Evolutionary conservation across 768 basidiomycete species (phyloP).

Genomic region (Erythrobasidium yunnanense): DNA sequence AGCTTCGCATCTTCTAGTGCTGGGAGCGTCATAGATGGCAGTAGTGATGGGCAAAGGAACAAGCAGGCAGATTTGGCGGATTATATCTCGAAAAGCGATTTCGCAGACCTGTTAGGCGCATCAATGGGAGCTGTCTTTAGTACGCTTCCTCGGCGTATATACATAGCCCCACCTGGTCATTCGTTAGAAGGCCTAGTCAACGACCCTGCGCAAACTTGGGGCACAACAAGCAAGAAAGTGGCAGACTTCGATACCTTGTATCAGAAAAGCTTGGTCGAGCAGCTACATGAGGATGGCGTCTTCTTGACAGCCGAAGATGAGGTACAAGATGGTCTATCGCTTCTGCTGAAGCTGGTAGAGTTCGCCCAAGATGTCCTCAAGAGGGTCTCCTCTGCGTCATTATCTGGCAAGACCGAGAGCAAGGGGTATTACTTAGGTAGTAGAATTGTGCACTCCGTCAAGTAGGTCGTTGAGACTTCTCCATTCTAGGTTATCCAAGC

Average conservation of each 20-base stretch:
- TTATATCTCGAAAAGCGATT: constrained; percentile 95
- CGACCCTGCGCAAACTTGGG: no score
- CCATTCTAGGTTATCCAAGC: not conserved
- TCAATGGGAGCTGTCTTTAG: constrained; percentile 89
- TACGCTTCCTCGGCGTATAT: constrained; percentile 73
- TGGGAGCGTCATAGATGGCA: no score
- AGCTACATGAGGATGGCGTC: not conserved
- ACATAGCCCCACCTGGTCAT: constrained; percentile 43
- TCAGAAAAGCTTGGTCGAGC: not conserved
- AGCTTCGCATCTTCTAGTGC: no score
- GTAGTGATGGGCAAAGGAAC: no score
- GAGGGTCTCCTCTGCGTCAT: constrained; percentile 42
- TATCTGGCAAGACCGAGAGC: no score
- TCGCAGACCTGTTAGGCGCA: constrained; percentile 91
- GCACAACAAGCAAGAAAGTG: no score
- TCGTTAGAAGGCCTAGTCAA: no score
- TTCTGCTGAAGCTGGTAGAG: constrained; percentile 55
- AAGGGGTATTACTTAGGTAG: no score
- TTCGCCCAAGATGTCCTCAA: not conserved
- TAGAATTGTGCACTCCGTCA: no score
- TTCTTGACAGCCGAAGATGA: constrained; percentile 40
- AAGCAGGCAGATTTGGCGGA: no score
- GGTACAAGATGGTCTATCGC: constrained; percentile 51
- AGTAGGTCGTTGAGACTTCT: no score
- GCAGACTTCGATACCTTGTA: not conserved